Conservation (phyloP, 208 protist species). For the Leishmania major region DNA sequence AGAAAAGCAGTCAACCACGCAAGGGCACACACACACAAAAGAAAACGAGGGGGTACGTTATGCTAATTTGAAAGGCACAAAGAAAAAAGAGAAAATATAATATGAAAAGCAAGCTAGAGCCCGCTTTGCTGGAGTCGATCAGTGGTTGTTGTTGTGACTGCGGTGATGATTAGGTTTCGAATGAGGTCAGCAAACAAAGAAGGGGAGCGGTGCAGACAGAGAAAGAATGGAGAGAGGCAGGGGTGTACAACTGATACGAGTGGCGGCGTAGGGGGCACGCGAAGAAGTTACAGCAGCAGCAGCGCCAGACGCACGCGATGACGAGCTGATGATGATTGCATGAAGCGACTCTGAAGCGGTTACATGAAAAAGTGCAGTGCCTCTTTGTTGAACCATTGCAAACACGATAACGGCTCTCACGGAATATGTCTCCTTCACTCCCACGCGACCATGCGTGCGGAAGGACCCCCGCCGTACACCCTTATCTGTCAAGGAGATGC, state of each 20-base stretch:
- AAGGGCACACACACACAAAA: not conserved
- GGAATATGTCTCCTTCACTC: not conserved
- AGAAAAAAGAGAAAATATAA: not conserved
- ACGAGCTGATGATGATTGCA: not conserved
- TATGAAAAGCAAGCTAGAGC: not conserved
- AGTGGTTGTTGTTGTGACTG: not conserved
- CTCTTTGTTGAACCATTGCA: not conserved
- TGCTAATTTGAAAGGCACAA: not conserved
- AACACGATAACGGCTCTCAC: not conserved
- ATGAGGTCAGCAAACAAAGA: not conserved
- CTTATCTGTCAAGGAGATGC: not conserved
- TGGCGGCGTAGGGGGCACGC: not conserved
- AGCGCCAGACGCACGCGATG: not conserved
- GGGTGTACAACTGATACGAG: not conserved
- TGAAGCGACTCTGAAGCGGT: not conserved
- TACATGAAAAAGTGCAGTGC: not conserved
- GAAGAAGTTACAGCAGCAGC: not conserved
- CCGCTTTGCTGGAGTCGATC: not conserved
- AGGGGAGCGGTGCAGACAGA: not conserved
- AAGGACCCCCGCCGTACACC: not conserved
- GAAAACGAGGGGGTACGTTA: not conserved
- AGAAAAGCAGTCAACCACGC: not conserved
- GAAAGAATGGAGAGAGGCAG: not conserved
- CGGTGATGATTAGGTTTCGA: not conserved
- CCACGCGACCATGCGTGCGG: not conserved